Evolutionary conservation across 805 yeast genomes (phyloP).

Genomic region (Barnettozyma populi): DNA sequence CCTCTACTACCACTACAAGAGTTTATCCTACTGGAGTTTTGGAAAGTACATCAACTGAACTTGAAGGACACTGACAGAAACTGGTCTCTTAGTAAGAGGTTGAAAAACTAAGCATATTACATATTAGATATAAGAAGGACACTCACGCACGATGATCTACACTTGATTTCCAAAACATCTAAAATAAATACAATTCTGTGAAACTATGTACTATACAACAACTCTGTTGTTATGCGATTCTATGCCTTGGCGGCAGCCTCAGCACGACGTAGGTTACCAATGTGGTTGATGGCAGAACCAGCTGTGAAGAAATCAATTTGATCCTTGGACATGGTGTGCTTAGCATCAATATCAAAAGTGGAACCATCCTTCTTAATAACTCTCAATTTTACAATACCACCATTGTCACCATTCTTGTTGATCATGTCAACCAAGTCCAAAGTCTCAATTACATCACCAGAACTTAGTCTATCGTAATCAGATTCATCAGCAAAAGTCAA

Average conservation of each 20-base stretch:
- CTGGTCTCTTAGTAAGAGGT: conserved; percentile 60
- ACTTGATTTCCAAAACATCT: neutral
- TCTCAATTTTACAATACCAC: conserved; percentile 67
- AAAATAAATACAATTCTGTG: neutral
- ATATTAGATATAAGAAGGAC: neutral
- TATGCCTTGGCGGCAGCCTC: conserved; percentile 17
- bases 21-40: conserved; percentile 58
- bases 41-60: conserved; percentile 63
- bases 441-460: conserved; percentile 78
- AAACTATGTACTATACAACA: neutral
- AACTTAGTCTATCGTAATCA: conserved; percentile 76
- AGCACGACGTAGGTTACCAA: conserved; percentile 53
- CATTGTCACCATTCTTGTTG: conserved; percentile 78
- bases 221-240: neutral
- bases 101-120: conserved; percentile 5
- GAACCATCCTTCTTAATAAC: conserved; percentile 75
- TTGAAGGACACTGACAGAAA: conserved; percentile 59
- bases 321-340: conserved; percentile 95
- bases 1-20: conserved; percentile 37
- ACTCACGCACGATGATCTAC: neutral
- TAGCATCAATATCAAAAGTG: conserved; percentile 62
- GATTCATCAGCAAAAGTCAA: conserved; percentile 84
- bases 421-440: conserved; percentile 70
- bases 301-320: conserved; percentile 95
- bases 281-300: conserved; percentile 93